A percentile compares a stretch with the other conserved stretches of the same genome.
Evolutionary conservation across 176 grass and related monocot species (phyloP).

Genomic region (Pontederia paniculata): DNA sequence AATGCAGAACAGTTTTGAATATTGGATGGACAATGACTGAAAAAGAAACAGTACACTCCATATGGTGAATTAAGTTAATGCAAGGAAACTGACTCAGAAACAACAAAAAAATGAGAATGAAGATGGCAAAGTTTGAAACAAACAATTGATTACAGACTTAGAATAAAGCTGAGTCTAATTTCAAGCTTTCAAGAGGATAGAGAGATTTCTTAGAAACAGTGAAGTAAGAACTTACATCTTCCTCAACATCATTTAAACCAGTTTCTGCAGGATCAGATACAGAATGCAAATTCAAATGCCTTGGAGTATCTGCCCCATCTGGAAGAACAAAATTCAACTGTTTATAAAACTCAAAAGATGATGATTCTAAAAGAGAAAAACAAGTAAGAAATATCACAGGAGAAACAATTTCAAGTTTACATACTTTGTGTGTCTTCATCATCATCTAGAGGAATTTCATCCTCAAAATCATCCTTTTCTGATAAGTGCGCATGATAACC

Average conservation of each 20-base stretch:
- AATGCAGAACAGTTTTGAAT: too few relatives aligned
- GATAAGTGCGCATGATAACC: slow-evolving; percentile 14
- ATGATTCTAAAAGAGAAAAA: too few relatives aligned
- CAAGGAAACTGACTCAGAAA: neutral
- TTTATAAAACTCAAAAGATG: too few relatives aligned
- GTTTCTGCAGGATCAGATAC: slow-evolving; percentile 29
- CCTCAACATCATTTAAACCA: slow-evolving; percentile 27
- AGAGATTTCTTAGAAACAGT: slow-evolving; percentile 4
- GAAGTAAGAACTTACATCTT: slow-evolving; percentile 27
- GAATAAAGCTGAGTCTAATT: too few relatives aligned
- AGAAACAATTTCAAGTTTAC: neutral
- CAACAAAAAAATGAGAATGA: neutral
- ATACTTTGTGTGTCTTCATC: slow-evolving; percentile 20
- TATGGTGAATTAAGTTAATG: too few relatives aligned
- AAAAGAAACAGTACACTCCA: too few relatives aligned
- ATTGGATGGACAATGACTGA: too few relatives aligned
- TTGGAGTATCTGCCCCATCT: neutral
- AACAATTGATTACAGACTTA: too few relatives aligned
- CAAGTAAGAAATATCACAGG: neutral
- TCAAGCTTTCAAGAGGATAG: slow-evolving; percentile 1
- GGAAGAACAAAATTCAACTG: neutral
- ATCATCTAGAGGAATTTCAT: slow-evolving; percentile 58
- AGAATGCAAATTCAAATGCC: slow-evolving; percentile 33
- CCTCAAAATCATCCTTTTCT: slow-evolving; percentile 83
- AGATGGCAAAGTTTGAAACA: too few relatives aligned